Base-by-base conservation (phyloP, 495 filamentous ascomycete genomes). In the Aspergillus affinis region DNA sequence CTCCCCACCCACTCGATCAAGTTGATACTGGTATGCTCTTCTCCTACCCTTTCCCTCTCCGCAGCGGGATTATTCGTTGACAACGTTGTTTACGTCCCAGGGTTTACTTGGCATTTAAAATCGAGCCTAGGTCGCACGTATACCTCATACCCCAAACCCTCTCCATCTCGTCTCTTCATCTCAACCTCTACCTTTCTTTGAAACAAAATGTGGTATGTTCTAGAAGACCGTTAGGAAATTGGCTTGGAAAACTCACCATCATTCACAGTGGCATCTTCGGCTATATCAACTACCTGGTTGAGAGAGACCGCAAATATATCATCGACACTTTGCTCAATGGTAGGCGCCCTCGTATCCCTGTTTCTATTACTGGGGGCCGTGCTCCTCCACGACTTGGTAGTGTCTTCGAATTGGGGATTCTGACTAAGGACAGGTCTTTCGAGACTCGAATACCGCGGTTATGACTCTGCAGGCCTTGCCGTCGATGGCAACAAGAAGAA, bases 401-500 rank as follows among this genome's bases (percentile, higher is more conserved):
- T 30, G 15, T 9, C 26, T 53, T 55, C 17, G 29, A 55, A 41
- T 13, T 18, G 6, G 8, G 30, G 0, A 58, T 50, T 51, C 20
- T 65, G 19, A 59, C 44, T 19, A 48, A 21, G 17, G 48, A 44
- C 57, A 90, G 91, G 91, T 66, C 87, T 95, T 57, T 85, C 86
- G 32, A 85, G 91, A 69, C 87, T 97, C 64, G 93, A 97, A 76
- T 97, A 97, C 77, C 90, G 93, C 71, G 93, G 93, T 57, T 98
- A 98, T 74, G 94, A 98, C 75, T 97, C 93, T 60, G 95, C 94
- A 60, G 94, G 94, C 75, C 81, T 98, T 60, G 94, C 93, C 64
- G 83, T 98, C 59, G 95, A 98, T 76, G 94, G 95, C 60, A 89
- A 98, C 86, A 97, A 96, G 84, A 96, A 96, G 82, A 93, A 96